Percentiles rank a stretch among this genome's conserved stretches.
Conservation (phyloP, 352 stramenopile species). For the Globisporangium megalacanthum region DNA sequence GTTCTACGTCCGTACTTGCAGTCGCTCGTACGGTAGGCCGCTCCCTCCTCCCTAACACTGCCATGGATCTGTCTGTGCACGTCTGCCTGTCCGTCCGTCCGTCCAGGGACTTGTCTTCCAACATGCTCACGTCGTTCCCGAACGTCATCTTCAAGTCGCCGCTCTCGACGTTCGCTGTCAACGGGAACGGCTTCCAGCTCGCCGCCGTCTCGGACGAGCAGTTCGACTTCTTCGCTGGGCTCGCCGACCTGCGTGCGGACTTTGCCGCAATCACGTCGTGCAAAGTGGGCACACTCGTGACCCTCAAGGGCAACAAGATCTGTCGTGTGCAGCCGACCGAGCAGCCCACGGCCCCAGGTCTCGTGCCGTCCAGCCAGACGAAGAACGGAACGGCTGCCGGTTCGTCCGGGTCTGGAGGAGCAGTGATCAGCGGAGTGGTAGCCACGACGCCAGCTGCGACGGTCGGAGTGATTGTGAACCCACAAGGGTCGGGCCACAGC, state of each 20-base stretch:
- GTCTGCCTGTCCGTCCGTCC: not conserved
- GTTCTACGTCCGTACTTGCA: too few species aligned
- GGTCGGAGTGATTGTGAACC: conserved; percentile 30
- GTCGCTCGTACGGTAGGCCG: too few species aligned
- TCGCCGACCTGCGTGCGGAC: conserved; percentile 43
- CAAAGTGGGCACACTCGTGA: conserved; percentile 36
- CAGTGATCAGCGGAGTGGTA: not conserved
- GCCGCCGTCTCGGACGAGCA: conserved; percentile 38
- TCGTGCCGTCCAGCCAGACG: conserved; percentile 1
- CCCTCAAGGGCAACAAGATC: conserved; percentile 48
- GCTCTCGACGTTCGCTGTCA: conserved; percentile 42
- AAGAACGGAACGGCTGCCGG: conserved; percentile 15
- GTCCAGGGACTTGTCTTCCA: conserved; percentile 45
- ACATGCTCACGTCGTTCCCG: conserved; percentile 40
- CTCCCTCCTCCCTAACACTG: not conserved
- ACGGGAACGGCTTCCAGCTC: conserved; percentile 50
- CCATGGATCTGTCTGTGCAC: not conserved
- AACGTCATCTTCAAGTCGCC: conserved; percentile 41
- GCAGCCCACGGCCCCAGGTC: conserved; percentile 24
- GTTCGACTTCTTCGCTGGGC: conserved; percentile 65
- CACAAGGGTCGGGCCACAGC: conserved; percentile 15
- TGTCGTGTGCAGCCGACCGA: conserved; percentile 36
- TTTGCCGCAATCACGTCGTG: conserved; percentile 52
- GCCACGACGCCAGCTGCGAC: conserved; percentile 14
- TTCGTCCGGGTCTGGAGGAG: conserved; percentile 4